Percentiles rank a stretch among this genome's conserved stretches.
Evolutionary conservation across 495 filamentous ascomycete species (phyloP).

Genomic region (Xylaria venustula): DNA sequence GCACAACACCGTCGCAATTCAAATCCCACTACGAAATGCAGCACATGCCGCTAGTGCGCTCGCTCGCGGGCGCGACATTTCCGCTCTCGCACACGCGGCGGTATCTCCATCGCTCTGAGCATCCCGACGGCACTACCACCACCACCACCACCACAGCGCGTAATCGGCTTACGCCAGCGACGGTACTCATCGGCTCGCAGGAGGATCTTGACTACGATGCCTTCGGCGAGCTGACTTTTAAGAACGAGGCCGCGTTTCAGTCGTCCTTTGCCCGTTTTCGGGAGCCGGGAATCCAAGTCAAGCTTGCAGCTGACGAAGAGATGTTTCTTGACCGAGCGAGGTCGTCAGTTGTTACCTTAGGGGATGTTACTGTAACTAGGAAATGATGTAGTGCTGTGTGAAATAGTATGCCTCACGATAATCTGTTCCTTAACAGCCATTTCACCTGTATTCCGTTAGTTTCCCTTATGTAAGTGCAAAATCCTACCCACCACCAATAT

Average conservation of each 20-base stretch:
- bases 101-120: conserved; percentile 1
- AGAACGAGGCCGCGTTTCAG: background rate
- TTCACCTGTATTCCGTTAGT: too few relatives aligned
- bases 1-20: conserved; percentile 11
- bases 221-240: background rate
- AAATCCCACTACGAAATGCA: background rate
- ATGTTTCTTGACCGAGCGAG: background rate
- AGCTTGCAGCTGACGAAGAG: background rate
- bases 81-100: conserved; percentile 1
- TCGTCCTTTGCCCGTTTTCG: background rate
- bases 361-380: too few relatives aligned
- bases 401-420: too few relatives aligned
- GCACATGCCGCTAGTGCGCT: background rate
- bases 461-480: too few relatives aligned
- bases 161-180: background rate
- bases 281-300: background rate
- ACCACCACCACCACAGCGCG: background rate
- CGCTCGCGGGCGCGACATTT: background rate
- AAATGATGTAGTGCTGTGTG: too few relatives aligned
- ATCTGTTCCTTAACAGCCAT: too few relatives aligned
- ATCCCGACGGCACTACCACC: too few relatives aligned
- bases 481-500: too few relatives aligned
- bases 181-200: background rate
- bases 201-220: background rate
- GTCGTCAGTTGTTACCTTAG: background rate